Evolutionary conservation across 2,329 filamentous ascomycete species (phyloP).

Genomic region (Ceratocystis papillata): DNA sequence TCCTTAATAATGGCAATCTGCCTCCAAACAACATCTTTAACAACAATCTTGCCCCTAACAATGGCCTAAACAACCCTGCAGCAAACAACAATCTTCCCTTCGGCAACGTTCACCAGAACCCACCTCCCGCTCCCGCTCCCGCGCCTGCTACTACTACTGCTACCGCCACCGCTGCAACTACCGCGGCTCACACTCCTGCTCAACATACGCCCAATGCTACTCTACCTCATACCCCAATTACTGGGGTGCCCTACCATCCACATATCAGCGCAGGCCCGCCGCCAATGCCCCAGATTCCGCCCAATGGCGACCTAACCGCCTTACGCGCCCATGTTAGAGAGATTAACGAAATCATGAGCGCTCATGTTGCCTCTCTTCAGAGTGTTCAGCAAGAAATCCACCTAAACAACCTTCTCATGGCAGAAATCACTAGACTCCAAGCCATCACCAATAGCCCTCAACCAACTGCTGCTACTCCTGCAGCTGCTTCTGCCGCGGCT

Average conservation of each 20-base stretch:
- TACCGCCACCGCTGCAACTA: not conserved
- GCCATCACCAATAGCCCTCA: conserved; percentile 39
- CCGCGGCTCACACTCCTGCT: not conserved
- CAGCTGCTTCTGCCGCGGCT: conserved; percentile 47
- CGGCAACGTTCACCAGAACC: not conserved
- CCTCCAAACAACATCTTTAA: conserved; percentile 17
- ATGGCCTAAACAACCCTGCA: conserved; percentile 3
- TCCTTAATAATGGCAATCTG: conserved; percentile 18
- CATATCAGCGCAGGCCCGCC: conserved; percentile 1
- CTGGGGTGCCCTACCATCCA: not conserved
- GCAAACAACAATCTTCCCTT: conserved; percentile 10
- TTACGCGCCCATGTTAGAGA: conserved; percentile 28
- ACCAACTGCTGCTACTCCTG: conserved; percentile 28
- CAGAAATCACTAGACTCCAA: conserved; percentile 41
- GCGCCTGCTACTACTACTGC: not conserved
- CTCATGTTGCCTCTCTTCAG: conserved; percentile 33
- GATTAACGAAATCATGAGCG: conserved; percentile 25
- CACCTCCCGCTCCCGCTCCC: not conserved
- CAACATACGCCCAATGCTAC: conserved; percentile 10
- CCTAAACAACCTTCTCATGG: conserved; percentile 54
- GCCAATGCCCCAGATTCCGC: conserved; percentile 9
- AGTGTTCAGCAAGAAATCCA: conserved; percentile 56
- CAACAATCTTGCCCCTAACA: conserved; percentile 12
- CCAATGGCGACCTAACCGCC: conserved; percentile 23
- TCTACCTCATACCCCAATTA: conserved; percentile 13